phyloP scores from a whole-genome alignment of 345 rosid species.

The Durio zibethinus region DNA sequence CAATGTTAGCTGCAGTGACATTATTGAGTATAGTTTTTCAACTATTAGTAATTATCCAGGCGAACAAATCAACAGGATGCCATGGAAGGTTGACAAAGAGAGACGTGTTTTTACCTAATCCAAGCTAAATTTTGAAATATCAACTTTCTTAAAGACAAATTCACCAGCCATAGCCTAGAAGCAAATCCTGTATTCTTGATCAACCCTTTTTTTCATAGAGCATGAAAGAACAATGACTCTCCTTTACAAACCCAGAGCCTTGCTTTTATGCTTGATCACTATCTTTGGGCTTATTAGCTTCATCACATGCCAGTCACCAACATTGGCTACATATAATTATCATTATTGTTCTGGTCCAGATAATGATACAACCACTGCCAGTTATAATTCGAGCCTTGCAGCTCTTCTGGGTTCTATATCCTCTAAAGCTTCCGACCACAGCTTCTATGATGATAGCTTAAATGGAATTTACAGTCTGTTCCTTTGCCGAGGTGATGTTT shows the following conservation, averaged over 20 bases:
- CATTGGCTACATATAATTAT: not conserved
- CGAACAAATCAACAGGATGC: not conserved
- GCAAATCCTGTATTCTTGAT: not conserved
- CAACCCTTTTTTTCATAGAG: not conserved
- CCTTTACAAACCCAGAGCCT: constrained; percentile 5
- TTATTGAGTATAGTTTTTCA: not conserved
- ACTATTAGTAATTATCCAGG: not conserved
- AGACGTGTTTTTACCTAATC: not conserved
- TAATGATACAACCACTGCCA: not conserved
- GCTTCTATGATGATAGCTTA: not conserved
- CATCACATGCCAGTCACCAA: not conserved
- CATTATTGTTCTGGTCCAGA: not conserved
- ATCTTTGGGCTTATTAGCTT: not conserved
- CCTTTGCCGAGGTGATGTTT: constrained; percentile 37
- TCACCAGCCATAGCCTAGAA: not conserved
- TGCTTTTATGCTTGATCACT: not conserved
- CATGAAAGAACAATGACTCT: not conserved
- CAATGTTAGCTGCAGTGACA: not conserved
- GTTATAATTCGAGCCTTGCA: not conserved
- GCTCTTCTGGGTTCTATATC: not conserved
- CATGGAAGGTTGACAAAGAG: not conserved
- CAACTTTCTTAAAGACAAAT: not conserved
- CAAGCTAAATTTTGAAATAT: not conserved
- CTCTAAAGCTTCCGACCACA: not conserved
- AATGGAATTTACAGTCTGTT: constrained; percentile 25